phyloP scores from a whole-genome alignment of 805 yeast species.

The Kluyveromyces dobzhanskii region DNA sequence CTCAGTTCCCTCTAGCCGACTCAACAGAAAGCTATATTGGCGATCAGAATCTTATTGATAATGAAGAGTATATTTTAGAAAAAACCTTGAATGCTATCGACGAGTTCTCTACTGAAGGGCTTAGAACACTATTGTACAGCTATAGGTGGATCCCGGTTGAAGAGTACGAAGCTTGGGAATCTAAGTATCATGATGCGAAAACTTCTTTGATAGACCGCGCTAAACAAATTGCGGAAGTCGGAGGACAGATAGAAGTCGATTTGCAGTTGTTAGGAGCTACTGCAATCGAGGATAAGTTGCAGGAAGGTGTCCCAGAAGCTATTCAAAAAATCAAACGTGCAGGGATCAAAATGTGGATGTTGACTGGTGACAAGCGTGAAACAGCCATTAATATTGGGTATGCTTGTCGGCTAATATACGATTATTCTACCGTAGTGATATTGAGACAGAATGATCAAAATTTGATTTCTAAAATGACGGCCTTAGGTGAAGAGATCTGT shows the following conservation, averaged over 20 bases:
- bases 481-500: conserved; percentile 65
- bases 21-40: conserved; percentile 32
- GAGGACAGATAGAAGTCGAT: conserved; percentile 61
- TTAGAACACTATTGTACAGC: conserved; percentile 81
- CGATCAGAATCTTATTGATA: conserved; percentile 49
- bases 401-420: conserved; percentile 87
- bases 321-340: conserved; percentile 89
- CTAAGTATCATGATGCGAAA: conserved; percentile 64
- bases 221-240: conserved; percentile 57
- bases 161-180: conserved; percentile 61
- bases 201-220: conserved; percentile 65
- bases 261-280: conserved; percentile 80
- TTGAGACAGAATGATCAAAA: conserved; percentile 49
- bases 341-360: conserved; percentile 94
- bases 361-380: conserved; percentile 96
- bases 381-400: conserved; percentile 97
- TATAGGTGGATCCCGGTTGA: conserved; percentile 57
- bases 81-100: conserved; percentile 85
- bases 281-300: conserved; percentile 94
- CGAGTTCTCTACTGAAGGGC: conserved; percentile 89
- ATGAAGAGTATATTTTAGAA: conserved; percentile 73
- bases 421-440: conserved; percentile 82
- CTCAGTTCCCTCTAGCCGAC: conserved; percentile 4
- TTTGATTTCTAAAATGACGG: conserved; percentile 58
- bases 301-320: conserved; percentile 93